Evolutionary conservation across 768 basidiomycete species (phyloP).

Genomic region (Phanerochaete carnosa): DNA sequence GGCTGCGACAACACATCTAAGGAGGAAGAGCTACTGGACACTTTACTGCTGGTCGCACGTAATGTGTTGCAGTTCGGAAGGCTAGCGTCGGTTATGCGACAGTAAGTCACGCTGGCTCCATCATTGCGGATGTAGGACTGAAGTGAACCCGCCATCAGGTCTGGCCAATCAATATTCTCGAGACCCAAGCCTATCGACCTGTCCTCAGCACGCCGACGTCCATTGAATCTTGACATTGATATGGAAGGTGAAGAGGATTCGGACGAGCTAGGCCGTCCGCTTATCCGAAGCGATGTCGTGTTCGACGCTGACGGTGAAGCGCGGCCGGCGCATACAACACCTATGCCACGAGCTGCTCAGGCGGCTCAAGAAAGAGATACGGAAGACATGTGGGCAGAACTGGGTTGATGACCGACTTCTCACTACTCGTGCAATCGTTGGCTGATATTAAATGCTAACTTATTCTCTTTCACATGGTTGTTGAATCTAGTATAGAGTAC

Average conservation of each 20-base stretch:
- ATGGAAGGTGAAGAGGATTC: constrained; percentile 60
- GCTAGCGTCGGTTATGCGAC: constrained; percentile 89
- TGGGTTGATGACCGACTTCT: constrained; percentile 22
- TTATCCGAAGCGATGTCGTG: constrained; percentile 56
- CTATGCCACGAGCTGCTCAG: constrained; percentile 61
- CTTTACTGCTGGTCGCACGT: constrained; percentile 84
- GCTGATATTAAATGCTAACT: background rate
- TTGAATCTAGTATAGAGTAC: background rate
- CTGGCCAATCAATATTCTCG: constrained; percentile 86
- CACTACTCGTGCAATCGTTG: background rate
- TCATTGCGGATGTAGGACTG: background rate
- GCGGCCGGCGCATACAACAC: constrained; percentile 32
- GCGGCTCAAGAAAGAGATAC: constrained; percentile 54
- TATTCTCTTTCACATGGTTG: background rate
- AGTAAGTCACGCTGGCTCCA: constrained; percentile 49
- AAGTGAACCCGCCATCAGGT: constrained; percentile 40
- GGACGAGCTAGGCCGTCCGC: constrained; percentile 50
- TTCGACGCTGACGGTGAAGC: constrained; percentile 55
- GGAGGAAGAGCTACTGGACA: constrained; percentile 93
- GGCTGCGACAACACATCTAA: constrained; percentile 80
- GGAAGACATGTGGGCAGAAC: constrained; percentile 71
- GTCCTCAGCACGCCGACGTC: constrained; percentile 61
- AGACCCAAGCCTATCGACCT: constrained; percentile 86
- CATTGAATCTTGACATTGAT: constrained; percentile 69
- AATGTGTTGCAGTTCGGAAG: constrained; percentile 93